phyloP scores from a whole-genome alignment of 495 filamentous ascomycete species.

The Durotheca rogersii region DNA sequence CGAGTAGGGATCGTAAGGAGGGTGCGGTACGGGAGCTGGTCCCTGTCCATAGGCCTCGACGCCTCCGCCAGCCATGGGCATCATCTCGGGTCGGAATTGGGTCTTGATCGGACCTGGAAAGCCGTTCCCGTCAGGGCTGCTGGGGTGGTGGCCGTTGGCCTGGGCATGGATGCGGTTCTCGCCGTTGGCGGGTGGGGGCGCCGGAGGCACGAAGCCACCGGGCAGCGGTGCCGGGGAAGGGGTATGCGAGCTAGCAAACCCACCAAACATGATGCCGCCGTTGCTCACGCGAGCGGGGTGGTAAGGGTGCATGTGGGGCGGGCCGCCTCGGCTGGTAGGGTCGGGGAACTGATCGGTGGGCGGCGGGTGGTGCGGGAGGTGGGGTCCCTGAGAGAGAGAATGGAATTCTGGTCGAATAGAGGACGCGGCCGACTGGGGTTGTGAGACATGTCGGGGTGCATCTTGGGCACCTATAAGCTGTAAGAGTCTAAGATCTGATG shows the following conservation, averaged over 20 bases:
- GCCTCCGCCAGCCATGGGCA: slow-evolving; percentile 15
- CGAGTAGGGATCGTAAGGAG: slow-evolving; percentile 41
- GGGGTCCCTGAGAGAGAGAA: slow-evolving; percentile 13
- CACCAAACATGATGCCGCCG: slow-evolving; percentile 46
- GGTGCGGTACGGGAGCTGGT: slow-evolving; percentile 35
- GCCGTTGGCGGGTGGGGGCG: slow-evolving; percentile 34
- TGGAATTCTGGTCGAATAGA: slow-evolving; percentile 15
- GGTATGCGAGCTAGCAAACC: slow-evolving; percentile 46
- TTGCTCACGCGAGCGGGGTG: slow-evolving; percentile 45
- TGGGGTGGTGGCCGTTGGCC: slow-evolving; percentile 34
- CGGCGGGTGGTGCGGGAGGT: slow-evolving; percentile 17
- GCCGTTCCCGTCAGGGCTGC: slow-evolving; percentile 33
- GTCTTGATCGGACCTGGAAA: slow-evolving; percentile 38
- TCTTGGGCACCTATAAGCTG: slow-evolving; percentile 27
- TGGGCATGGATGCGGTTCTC: slow-evolving; percentile 35
- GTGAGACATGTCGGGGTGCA: slow-evolving; percentile 16
- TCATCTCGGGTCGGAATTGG: slow-evolving; percentile 29
- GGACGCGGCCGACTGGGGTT: slow-evolving; percentile 24
- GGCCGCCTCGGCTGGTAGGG: slow-evolving; percentile 22
- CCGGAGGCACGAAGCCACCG: slow-evolving; percentile 39
- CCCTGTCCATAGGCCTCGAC: slow-evolving; percentile 37
- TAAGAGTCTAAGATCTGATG: slow-evolving; percentile 22
- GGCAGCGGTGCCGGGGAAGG: slow-evolving; percentile 50
- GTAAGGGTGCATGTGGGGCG: slow-evolving; percentile 21
- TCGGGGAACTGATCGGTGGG: slow-evolving; percentile 18